Evolutionary conservation across 2,329 filamentous ascomycete genomes (phyloP).

Genomic region (Knoxdaviesia capensis): DNA sequence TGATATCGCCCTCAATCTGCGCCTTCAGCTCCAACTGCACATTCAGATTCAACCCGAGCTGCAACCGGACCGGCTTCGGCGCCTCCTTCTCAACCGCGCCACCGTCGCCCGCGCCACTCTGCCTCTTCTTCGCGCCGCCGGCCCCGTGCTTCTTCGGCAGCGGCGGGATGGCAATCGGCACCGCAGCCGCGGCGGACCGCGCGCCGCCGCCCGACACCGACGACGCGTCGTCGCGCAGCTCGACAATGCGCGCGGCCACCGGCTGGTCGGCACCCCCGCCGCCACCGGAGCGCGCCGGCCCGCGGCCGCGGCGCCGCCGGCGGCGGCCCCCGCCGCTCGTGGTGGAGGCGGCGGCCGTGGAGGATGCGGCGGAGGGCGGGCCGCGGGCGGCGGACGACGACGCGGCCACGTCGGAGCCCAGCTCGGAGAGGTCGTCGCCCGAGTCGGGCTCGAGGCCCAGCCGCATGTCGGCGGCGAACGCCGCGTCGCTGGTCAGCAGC

Average conservation of each 20-base stretch:
- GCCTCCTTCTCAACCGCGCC: constrained; percentile 6
- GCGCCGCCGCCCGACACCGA: too few relatives aligned
- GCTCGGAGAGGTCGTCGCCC: constrained; percentile 10
- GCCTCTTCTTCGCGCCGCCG: neutral
- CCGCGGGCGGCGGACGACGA: too few relatives aligned
- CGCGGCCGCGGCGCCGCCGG: neutral
- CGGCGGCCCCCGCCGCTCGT: neutral
- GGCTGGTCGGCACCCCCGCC: neutral
- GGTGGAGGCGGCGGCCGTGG: constrained; percentile 1
- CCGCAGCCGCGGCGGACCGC: too few relatives aligned
- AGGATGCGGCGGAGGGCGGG: too few relatives aligned
- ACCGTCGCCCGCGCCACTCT: neutral
- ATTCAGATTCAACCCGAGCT: constrained; percentile 55
- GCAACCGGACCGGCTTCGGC: constrained; percentile 18
- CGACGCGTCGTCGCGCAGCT: too few relatives aligned
- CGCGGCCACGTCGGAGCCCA: neutral
- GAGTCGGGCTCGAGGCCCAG: constrained; percentile 5
- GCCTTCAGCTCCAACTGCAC: constrained; percentile 63
- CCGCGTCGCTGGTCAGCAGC: too few relatives aligned
- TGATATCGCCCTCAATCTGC: constrained; percentile 56
- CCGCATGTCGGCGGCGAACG: neutral
- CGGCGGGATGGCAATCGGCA: too few relatives aligned
- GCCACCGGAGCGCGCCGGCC: neutral
- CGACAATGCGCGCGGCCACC: too few relatives aligned
- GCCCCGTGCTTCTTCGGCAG: constrained; percentile 1